Evolutionary conservation across 2,329 filamentous ascomycete species (phyloP), one percentile per base, ranked within the genome.

Genomic region (Sporothrix pseudoabietina): DNA sequence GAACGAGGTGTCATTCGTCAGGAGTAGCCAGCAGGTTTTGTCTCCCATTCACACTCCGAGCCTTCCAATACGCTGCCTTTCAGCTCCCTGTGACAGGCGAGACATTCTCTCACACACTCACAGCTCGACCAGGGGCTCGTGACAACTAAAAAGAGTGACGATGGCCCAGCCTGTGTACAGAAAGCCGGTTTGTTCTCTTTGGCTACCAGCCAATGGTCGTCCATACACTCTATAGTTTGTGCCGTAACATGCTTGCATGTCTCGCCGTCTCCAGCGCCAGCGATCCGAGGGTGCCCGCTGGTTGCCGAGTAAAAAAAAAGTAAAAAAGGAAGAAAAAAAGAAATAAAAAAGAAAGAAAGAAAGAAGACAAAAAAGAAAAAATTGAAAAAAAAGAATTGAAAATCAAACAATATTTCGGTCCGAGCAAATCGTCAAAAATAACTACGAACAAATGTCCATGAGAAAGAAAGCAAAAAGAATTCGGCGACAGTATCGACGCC

Each of bases 51-150:
- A n/a, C 47, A 52, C 47, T 52, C 52, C n/a, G 52, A n/a, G 10
- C 55, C 16, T 26, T 57, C 57, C 57, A 39, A 61, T 61, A 61
- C 57, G 57, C 14, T 59, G 55, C 52, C 52, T 16, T 55, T 55
- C 52, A 55, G 49, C 49, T 54, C 49, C 49, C 49, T 54, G 49
- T 54, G 55, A 57, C 55, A 57, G 55, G 14, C 12, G 55, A 19
- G 12, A 57, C 55, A 32, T 44, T 10, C 14, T 5, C 44, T 16
- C 44, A 49, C 44, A 35, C 35, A 35, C 35, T 35, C 35, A 3
- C 35, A 49, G 44, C 44, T 49, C 44, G 14, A 49, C 44, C 44
- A 49, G 44, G 52, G 16, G 55, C 30, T 35, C 30, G 55, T 35
- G 55, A 59, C 55, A 16, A 19, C 41, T 10, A 49, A 49, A 12